These are phyloP conservation scores for Globisporangium iwayamae DNA, from an alignment of 352 stramenopile species.

Conservation along the genomic window DNA sequence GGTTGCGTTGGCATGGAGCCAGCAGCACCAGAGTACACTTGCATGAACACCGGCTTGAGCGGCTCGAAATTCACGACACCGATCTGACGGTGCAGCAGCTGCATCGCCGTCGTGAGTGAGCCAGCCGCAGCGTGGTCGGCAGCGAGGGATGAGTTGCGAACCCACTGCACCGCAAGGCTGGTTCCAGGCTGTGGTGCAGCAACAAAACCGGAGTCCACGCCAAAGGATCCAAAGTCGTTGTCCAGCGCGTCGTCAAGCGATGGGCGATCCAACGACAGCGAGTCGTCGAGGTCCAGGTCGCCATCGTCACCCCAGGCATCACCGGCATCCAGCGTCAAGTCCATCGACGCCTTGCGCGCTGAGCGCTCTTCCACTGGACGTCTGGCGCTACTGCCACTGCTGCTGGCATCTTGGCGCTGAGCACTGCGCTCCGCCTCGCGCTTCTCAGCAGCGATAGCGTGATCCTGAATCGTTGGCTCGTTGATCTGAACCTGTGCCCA, in stretches of 20 bases:
- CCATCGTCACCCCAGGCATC: slow-evolving; percentile 82
- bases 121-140: slow-evolving; percentile 97
- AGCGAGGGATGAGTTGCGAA: slow-evolving; percentile 95
- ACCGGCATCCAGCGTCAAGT: slow-evolving; percentile 69
- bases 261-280: slow-evolving; percentile 43
- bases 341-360: slow-evolving; percentile 62
- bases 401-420: slow-evolving; percentile 46
- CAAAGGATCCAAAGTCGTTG: slow-evolving; percentile 39
- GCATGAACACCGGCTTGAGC: slow-evolving; percentile 90
- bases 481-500: slow-evolving; percentile 98
- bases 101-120: slow-evolving; percentile 95
- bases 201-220: slow-evolving; percentile 70
- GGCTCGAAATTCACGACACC: slow-evolving; percentile 96
- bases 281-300: slow-evolving; percentile 85
- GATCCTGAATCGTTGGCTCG: slow-evolving; percentile 82
- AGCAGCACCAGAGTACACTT: slow-evolving; percentile 75
- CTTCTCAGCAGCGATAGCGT: slow-evolving; percentile 77
- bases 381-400: slow-evolving; percentile 6
- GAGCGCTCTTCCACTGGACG: slow-evolving; percentile 40
- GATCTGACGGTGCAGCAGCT: slow-evolving; percentile 98
- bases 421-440: slow-evolving; percentile 69
- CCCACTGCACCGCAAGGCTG: slow-evolving; percentile 90
- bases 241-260: slow-evolving; percentile 56
- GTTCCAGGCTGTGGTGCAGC: slow-evolving; percentile 88
- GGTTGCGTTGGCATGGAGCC: slow-evolving; percentile 85